phyloP scores from a whole-genome alignment of 345 rosid species.

The Citrus mangshanensis region DNA sequence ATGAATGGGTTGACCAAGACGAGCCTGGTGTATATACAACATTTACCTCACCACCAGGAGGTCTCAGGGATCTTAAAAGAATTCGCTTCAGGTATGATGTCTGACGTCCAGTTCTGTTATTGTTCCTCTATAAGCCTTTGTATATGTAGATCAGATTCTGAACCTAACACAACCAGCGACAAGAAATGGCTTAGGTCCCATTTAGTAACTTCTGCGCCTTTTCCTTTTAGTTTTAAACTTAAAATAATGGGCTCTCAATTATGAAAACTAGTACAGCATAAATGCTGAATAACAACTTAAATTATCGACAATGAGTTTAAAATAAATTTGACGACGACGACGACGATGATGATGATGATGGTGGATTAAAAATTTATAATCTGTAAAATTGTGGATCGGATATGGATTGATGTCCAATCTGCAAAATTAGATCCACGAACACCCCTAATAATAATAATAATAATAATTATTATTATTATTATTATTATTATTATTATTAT shows the following conservation, averaged over 20 bases:
- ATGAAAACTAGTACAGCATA: neutral
- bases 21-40: constrained; percentile 97
- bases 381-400: no score
- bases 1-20: constrained; percentile 95
- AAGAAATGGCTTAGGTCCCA: neutral
- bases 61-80: constrained; percentile 89
- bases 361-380: no score
- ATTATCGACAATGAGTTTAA: neutral
- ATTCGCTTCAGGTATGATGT: constrained; percentile 88
- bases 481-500: no score
- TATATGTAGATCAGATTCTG: neutral
- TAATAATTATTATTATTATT: no score
- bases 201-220: neutral
- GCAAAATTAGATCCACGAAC: no score
- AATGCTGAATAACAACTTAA: neutral
- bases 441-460: no score
- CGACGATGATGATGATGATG: fast-evolving
- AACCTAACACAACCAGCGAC: neutral
- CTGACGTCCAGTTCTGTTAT: neutral
- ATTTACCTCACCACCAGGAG: constrained; percentile 79
- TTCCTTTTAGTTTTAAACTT: neutral
- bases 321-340: fast-evolving
- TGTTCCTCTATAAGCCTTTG: neutral
- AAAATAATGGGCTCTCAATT: neutral
- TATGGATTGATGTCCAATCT: no score